Percentiles rank a stretch among this genome's conserved stretches.
These are phyloP conservation scores for Lachnellula arida DNA, from an alignment of 2,329 filamentous ascomycete genomes.

Conservation along the genomic window DNA sequence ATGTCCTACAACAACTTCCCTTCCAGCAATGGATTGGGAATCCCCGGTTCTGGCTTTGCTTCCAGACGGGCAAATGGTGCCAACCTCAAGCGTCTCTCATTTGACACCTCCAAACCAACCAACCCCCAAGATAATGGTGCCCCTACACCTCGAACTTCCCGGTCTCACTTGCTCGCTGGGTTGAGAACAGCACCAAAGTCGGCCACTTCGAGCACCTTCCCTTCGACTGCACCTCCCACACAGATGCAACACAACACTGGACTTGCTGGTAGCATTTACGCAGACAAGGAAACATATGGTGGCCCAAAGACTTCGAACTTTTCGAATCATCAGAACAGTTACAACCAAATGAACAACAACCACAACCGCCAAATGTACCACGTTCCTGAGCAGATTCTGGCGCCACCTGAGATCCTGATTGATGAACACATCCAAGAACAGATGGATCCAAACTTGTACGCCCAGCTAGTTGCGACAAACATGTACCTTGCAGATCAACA, in stretches of 20 bases:
- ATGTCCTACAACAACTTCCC: slow-evolving; percentile 88
- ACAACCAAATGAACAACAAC: slow-evolving; percentile 39
- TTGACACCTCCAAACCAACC: slow-evolving; percentile 65
- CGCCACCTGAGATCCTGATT: slow-evolving; percentile 75
- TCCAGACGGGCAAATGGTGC: slow-evolving; percentile 74
- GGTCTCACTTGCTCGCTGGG: slow-evolving; percentile 89
- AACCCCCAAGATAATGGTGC: slow-evolving; percentile 63
- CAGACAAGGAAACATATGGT: slow-evolving; percentile 29
- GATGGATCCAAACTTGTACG: slow-evolving; percentile 82
- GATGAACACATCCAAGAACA: slow-evolving; percentile 63
- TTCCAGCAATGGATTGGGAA: slow-evolving; percentile 65
- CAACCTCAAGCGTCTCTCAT: slow-evolving; percentile 85
- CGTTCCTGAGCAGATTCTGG: slow-evolving; percentile 78
- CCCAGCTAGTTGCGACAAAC: slow-evolving; percentile 86
- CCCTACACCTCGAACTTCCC: slow-evolving; percentile 85
- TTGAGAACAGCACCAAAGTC: slow-evolving; percentile 92
- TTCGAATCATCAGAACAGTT: slow-evolving; percentile 34
- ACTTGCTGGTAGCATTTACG: slow-evolving; percentile 30
- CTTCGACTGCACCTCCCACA: slow-evolving; percentile 57
- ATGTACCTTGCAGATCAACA: slow-evolving; percentile 91
- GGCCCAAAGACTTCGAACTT: slow-evolving; percentile 32
- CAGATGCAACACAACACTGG: slow-evolving; percentile 40
- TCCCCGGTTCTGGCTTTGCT: slow-evolving; percentile 76
- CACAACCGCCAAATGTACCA: slow-evolving; percentile 63
- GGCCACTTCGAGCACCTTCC: slow-evolving; percentile 64